Evolutionary conservation across 257 asterid species (phyloP), one percentile per base, ranked within the genome.

Genomic region (Solanum arcanum): DNA sequence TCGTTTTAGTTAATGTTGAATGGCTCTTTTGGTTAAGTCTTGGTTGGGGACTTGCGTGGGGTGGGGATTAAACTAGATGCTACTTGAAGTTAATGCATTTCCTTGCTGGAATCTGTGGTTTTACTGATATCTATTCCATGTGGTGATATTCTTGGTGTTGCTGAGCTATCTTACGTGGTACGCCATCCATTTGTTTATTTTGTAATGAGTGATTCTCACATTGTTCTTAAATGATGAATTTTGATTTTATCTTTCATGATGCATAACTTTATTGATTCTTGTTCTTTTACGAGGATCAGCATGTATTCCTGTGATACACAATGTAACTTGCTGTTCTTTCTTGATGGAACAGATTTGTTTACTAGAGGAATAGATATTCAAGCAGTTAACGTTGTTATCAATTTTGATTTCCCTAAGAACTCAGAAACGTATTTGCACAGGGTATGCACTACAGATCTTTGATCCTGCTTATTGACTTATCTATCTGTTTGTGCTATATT

Each of bases 321-420:
- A 47, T 14, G 14, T 75, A 41, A 18, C 75, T 29, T 41, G 83
- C 31, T 74, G 31, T 74, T 76, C 60, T n/a, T 76, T 76, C 60
- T 7, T 76, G 37, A 13, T 88, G 75, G 52, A 86, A 92, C 94
- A 95, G 98, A 95, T 89, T 90, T 95, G 88, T 95, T 95, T 87
- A 95, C 98, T 35, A 93, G 98, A 90, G 98, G 98, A 68, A 95
- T 95, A 82, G 98, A 95, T 88, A 95, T 95, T 69, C 98, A 95
- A 90, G 98, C 98, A 20, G 98, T 95, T 86, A 95, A 95, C 69
- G 98, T 95, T 11, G 98, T 95, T 39, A 93, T 95, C 90, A 95
- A 95, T 89, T 94, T 95, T 90, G 98, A 95, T 90, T 94, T 95
- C 59, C 98, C 98, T 0, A 95, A 93, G 93, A 95, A 92, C 86